A percentile compares a stretch with the other conserved stretches of the same genome.
These are phyloP conservation scores for Oryza glumipatula DNA, from an alignment of 176 grass and related monocot species.

Conservation along the genomic window DNA sequence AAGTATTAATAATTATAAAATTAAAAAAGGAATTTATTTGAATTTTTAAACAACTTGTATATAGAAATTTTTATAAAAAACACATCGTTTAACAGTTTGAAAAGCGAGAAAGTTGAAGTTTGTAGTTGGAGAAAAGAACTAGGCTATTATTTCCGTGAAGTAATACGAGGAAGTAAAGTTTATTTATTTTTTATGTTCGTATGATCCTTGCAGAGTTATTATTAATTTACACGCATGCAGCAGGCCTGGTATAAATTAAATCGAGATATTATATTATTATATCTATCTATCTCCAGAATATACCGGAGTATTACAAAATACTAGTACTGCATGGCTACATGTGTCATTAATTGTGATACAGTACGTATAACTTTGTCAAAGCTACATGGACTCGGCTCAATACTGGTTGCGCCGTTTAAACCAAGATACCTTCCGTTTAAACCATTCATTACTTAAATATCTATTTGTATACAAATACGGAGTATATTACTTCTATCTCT, in stretches of 20 bases:
- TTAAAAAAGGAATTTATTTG: too few species aligned
- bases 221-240: too few species aligned
- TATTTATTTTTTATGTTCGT: too few species aligned
- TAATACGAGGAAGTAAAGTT: too few species aligned
- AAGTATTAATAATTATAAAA: too few species aligned
- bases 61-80: too few species aligned
- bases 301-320: background rate
- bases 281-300: background rate
- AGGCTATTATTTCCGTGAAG: too few species aligned
- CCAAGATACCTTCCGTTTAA: background rate
- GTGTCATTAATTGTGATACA: background rate
- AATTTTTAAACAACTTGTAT: too few species aligned
- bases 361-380: background rate
- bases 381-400: background rate
- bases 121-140: too few species aligned
- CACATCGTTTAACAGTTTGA: too few species aligned
- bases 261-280: background rate
- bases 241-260: background rate
- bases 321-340: background rate
- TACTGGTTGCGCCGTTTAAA: slow-evolving; percentile 38
- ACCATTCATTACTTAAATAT: background rate
- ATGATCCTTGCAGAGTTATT: too few species aligned
- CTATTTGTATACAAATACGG: background rate
- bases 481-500: background rate
- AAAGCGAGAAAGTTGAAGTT: too few species aligned